Evolutionary conservation across 306 rosid genomes (phyloP), one percentile per base, ranked within the genome.

Genomic region (Inga oerstediana): DNA sequence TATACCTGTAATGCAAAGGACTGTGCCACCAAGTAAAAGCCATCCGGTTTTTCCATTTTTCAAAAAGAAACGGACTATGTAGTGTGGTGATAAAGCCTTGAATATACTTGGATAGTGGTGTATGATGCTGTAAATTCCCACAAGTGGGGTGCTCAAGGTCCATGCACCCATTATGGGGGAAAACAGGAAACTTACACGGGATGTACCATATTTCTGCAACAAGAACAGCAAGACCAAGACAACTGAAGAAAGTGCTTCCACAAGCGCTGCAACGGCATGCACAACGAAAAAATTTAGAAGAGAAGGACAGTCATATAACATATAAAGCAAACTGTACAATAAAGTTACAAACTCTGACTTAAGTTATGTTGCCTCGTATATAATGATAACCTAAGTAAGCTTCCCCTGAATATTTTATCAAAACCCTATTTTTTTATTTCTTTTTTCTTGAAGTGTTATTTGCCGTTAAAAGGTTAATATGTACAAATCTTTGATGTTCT

Each of bases 141-240:
- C 92, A 37, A 93, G 72, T 41, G 98, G 98, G 32, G 96, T 93
- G 75, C 79, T 43, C 84, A 93, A 80, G 27, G 97, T 93, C 98
- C 98, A 93, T 44, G 91, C 88, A 27, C 89, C 97, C 98, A 93
- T 91, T 81, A 92, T 92, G 17, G 98, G 98, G 15, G 98, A 93
- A 85, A 93, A 93, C 68, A 93, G 88, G 90, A 93, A 93, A 84
- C 98, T 93, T 83, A 93, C 98, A 13, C 90, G 91, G 48, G 93
- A 87, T 77, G 97, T 93, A 22, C 98, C 97, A 77, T 81, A 93
- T 72, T 88, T 93, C 86, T 92, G 98, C 86, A 93, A 62, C 67
- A 93, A 77, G 80, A 93, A 93, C 76, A 93, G 82, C 81, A 85
- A 30, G 74, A 90, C 44, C 83, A 93, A 86, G 34, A 89, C 90